Evolutionary conservation across 2,329 filamentous ascomycete genomes (phyloP), one percentile per base, ranked within the genome.

Genomic region (Nigrospora osmanthi): DNA sequence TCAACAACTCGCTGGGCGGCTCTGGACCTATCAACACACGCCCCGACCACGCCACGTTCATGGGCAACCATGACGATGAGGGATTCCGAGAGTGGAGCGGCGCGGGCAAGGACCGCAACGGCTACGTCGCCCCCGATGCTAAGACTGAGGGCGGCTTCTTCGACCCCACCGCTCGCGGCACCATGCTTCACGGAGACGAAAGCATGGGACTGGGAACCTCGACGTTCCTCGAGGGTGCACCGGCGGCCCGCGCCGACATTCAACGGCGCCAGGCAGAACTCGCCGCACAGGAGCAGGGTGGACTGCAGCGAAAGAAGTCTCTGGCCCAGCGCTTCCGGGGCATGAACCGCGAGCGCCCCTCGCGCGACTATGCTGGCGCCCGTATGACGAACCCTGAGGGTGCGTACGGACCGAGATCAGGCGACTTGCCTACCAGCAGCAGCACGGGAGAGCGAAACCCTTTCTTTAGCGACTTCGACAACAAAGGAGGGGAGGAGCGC

Each of bases 141-240:
- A 64, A 62, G 54, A 59, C 47, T 54, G 73, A 69, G 56, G 65
- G 67, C 49, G 65, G 67, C 28, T 68, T 83, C 3, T 87, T 89
- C 56, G 87, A 93, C 58, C 80, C 89, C 1, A 76, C 75, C 28
- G 67, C 75, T 28, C 78, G 81, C 46, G 75, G 81, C 39, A 81
- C 87, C 46, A 78, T 85, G 39, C 76, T 97, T 13, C 89, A 97
- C 54, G 91, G 91, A 15, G 81, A 90, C 45, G 83, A 94, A 65
- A 84, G 81, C 4, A 71, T 87, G 49, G 93, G 93, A 11, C 70
- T 98, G 9, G 93, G 93, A 43, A 95, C 90, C 2, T 95, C 89
- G 32, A 98, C 93, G 2, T 97, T 97, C 72, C 69, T 98, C 17
- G 93, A 98, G 57, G 93, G 93, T 33, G 86, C 93, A 1, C 91